Evolutionary conservation across 441 rosid genomes (phyloP).

Genomic region (Kokia cookei): DNA sequence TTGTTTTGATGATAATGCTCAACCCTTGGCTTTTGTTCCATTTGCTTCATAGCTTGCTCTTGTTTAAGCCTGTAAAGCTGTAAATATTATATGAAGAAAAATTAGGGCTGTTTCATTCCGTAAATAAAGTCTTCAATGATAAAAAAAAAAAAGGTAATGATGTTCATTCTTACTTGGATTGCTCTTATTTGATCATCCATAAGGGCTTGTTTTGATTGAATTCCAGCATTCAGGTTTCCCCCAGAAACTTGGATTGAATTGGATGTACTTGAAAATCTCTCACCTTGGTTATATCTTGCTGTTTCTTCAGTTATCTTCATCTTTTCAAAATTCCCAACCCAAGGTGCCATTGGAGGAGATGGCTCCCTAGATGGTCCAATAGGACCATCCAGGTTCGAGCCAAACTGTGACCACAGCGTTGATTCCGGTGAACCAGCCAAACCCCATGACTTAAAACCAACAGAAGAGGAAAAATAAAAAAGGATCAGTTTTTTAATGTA

Average conservation of each 20-base stretch:
- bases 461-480: not conserved
- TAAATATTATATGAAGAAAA: not conserved
- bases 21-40: conserved; percentile 13
- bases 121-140: not conserved
- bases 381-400: conserved; percentile 28
- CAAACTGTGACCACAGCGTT: conserved; percentile 42
- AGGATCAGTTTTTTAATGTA: conserved; percentile 1
- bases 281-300: not conserved
- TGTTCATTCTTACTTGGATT: conserved; percentile 37
- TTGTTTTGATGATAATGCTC: conserved; percentile 13
- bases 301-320: conserved; percentile 20
- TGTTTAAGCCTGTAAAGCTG: conserved; percentile 39
- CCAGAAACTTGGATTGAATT: conserved; percentile 1
- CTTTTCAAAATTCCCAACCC: conserved; percentile 22
- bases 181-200: conserved; percentile 59
- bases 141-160: not conserved
- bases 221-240: conserved; percentile 8
- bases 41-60: conserved; percentile 41
- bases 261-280: conserved; percentile 7
- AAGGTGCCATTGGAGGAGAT: conserved; percentile 6
- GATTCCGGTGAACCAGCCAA: conserved; percentile 41
- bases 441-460: conserved; percentile 26
- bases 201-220: conserved; percentile 47
- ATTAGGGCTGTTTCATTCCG: not conserved
- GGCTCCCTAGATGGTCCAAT: not conserved